These are phyloP conservation scores for Cornus controversa DNA, from an alignment of 148 eudicot genomes.

Conservation along the genomic window DNA sequence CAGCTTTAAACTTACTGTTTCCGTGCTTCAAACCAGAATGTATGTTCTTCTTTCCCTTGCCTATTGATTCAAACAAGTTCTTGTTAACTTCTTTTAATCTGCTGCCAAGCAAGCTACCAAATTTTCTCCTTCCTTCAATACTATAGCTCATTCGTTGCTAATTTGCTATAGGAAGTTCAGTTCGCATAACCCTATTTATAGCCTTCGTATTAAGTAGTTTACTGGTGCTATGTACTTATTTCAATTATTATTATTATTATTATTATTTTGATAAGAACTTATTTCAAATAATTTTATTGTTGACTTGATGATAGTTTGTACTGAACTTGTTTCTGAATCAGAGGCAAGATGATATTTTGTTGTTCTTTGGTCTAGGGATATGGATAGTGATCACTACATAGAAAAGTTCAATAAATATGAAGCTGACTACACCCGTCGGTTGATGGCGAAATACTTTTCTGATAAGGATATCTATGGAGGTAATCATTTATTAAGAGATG, in stretches of 20 bases:
- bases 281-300: neutral
- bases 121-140: no score
- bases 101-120: no score
- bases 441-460: constrained; percentile 70
- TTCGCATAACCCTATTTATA: neutral
- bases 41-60: no score
- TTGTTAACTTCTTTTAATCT: no score
- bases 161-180: neutral
- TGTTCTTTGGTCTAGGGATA: constrained; percentile 21
- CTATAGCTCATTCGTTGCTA: neutral
- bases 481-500: constrained; percentile 20
- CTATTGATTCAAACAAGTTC: no score
- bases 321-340: neutral
- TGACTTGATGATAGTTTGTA: neutral
- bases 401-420: constrained; percentile 36
- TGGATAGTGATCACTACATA: constrained; percentile 21
- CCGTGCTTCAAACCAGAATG: no score
- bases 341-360: neutral
- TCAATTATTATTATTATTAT: no score
- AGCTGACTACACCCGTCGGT: constrained; percentile 34
- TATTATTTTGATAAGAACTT: no score
- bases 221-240: neutral
- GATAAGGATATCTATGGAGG: constrained; percentile 71
- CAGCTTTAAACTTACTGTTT: no score
- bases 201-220: neutral